These are phyloP conservation scores for Patellifolia procumbens DNA, from an alignment of 179 eudicot genomes.

Conservation along the genomic window DNA sequence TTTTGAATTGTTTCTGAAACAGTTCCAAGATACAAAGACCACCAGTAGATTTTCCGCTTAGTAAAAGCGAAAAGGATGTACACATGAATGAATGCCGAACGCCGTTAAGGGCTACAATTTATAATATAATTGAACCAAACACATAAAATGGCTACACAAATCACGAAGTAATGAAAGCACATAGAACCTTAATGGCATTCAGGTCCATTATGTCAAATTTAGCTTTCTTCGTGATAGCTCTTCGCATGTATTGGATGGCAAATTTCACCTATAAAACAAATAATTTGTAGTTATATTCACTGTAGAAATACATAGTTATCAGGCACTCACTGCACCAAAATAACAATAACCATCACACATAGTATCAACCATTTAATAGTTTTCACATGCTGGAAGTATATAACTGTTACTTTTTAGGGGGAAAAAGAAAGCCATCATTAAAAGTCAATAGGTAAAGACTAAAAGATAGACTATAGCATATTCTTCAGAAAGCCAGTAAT, in stretches of 20 bases:
- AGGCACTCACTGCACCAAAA: background rate
- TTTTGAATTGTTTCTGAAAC: background rate
- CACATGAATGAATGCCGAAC: background rate
- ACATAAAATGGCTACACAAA: background rate
- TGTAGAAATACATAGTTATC: background rate
- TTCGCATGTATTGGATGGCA: conserved; percentile 97
- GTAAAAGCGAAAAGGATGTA: background rate
- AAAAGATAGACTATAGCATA: background rate
- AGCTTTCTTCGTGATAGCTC: conserved; percentile 87
- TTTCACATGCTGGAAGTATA: background rate
- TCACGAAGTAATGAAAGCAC: conserved; percentile 6
- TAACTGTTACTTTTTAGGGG: background rate
- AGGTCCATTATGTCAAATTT: conserved; percentile 88
- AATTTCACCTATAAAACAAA: conserved; percentile 67
- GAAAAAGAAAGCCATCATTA: background rate
- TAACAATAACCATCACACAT: background rate
- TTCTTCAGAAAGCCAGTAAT: background rate
- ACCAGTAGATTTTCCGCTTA: background rate
- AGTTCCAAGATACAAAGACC: background rate
- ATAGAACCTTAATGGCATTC: conserved; percentile 77
- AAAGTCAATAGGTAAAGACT: background rate
- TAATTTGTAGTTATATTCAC: background rate
- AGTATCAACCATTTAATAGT: background rate
- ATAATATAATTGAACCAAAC: background rate
- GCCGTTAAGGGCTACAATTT: too few relatives aligned